Evolutionary conservation across 2,329 filamentous ascomycete genomes (phyloP).

Genomic region (Chaetomiaceae sp.): DNA sequence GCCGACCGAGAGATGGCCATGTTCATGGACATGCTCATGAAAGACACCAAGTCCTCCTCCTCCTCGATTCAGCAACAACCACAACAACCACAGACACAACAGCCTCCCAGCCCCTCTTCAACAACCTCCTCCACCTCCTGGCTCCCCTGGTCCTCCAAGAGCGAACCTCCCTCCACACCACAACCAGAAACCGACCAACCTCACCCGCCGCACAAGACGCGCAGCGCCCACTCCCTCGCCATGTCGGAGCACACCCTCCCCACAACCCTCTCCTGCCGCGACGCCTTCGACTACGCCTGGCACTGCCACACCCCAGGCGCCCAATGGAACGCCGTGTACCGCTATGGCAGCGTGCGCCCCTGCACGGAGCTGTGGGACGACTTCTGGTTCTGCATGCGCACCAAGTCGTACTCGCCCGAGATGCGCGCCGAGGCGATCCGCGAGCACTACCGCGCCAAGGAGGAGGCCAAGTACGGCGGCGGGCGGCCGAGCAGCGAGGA

Average conservation of each 20-base stretch:
- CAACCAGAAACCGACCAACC: background rate
- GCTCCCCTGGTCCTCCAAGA: slow-evolving; percentile 11
- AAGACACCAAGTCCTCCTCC: slow-evolving; percentile 22
- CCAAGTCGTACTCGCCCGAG: slow-evolving; percentile 56
- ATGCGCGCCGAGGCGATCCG: slow-evolving; percentile 58
- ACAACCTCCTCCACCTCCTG: slow-evolving; percentile 8
- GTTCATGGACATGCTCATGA: slow-evolving; percentile 46
- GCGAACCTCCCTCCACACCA: background rate
- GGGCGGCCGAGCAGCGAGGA: slow-evolving; percentile 75
- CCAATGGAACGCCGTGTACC: slow-evolving; percentile 88
- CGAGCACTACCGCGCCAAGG: slow-evolving; percentile 63
- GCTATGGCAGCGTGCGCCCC: slow-evolving; percentile 68
- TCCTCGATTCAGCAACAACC: slow-evolving; percentile 22
- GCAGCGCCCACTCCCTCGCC: slow-evolving; percentile 44
- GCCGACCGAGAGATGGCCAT: slow-evolving; percentile 50
- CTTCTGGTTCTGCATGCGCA: slow-evolving; percentile 97
- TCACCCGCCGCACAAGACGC: slow-evolving; percentile 4
- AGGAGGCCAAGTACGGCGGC: slow-evolving; percentile 57
- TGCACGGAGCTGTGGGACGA: slow-evolving; percentile 87
- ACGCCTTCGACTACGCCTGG: slow-evolving; percentile 88
- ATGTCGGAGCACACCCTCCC: slow-evolving; percentile 63
- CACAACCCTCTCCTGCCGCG: slow-evolving; percentile 78
- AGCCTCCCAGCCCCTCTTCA: slow-evolving; percentile 17
- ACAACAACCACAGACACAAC: slow-evolving; percentile 24
- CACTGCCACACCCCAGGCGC: slow-evolving; percentile 89